A percentile compares a stretch with the other conserved stretches of the same genome.
Evolutionary conservation across 2,329 filamentous ascomycete genomes (phyloP).

Genomic region (Exophiala oligosperma): DNA sequence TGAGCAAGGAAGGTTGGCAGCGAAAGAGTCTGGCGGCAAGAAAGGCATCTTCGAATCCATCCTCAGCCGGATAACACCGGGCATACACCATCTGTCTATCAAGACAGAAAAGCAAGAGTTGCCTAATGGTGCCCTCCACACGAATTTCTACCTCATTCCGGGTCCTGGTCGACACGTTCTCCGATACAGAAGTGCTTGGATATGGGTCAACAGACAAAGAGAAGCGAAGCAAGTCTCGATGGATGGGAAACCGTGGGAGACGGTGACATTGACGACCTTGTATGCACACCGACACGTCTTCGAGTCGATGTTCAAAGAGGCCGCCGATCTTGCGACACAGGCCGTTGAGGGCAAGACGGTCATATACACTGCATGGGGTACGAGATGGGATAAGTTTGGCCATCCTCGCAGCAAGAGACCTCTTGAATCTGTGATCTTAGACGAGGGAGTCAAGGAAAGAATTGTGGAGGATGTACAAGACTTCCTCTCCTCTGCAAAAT

Average conservation of each 20-base stretch:
- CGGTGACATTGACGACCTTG: constrained; percentile 85
- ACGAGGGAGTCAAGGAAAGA: constrained; percentile 77
- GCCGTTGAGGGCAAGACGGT: constrained; percentile 89
- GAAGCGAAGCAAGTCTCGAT: constrained; percentile 60
- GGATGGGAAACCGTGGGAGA: constrained; percentile 89
- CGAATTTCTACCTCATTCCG: constrained; percentile 84
- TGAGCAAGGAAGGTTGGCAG: constrained; percentile 61
- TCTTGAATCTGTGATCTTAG: constrained; percentile 81
- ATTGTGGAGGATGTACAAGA: constrained; percentile 80
- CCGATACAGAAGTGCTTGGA: constrained; percentile 82
- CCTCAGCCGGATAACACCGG: constrained; percentile 58
- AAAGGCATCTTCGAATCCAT: constrained; percentile 52
- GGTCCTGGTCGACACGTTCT: constrained; percentile 88
- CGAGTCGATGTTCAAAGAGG: constrained; percentile 84
- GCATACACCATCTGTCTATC: constrained; percentile 64
- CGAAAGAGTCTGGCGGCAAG: constrained; percentile 36
- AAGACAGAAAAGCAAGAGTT: constrained; percentile 63
- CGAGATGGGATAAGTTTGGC: constrained; percentile 83
- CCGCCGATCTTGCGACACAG: constrained; percentile 74
- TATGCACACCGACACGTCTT: constrained; percentile 89
- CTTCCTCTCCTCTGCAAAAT: constrained; percentile 75
- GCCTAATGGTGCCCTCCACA: constrained; percentile 68
- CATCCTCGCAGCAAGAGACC: constrained; percentile 83
- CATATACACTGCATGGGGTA: constrained; percentile 82
- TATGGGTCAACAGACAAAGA: constrained; percentile 82